Conservation (phyloP, 140 eudicot genomes). For the Flaveria floridana region DNA sequence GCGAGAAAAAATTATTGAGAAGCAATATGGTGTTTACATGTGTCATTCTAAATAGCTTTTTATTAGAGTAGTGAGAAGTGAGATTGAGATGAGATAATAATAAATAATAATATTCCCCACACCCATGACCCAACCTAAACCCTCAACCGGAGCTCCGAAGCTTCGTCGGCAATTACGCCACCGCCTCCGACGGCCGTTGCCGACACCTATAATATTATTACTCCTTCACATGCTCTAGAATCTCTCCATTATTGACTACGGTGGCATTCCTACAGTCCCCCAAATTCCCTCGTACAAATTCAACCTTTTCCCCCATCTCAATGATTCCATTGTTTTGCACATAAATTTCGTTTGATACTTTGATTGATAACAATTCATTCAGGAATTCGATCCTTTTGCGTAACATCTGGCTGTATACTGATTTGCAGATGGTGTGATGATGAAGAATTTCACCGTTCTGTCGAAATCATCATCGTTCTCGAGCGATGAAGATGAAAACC, state of each 20-base stretch:
- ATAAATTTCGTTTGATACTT: neutral
- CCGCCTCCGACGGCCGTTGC: constrained; percentile 24
- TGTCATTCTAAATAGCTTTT: no score
- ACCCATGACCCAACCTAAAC: neutral
- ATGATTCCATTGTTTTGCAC: neutral
- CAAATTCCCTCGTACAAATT: neutral
- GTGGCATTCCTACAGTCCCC: neutral
- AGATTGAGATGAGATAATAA: no score
- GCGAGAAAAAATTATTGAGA: no score
- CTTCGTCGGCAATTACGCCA: constrained; percentile 24
- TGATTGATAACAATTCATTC: constrained; percentile 3
- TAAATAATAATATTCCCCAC: neutral
- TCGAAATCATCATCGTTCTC: constrained; percentile 31
- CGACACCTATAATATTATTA: constrained; percentile 14
- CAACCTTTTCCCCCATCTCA: neutral
- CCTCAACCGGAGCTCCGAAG: neutral
- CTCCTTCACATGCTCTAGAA: neutral
- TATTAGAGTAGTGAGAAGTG: no score
- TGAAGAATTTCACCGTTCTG: constrained; percentile 31
- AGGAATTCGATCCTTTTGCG: constrained; percentile 17
- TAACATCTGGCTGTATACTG: neutral
- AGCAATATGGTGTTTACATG: no score
- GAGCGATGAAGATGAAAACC: constrained; percentile 31
- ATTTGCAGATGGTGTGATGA: constrained; percentile 18
- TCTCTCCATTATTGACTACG: constrained; percentile 9